Base-by-base conservation (phyloP, 345 rosid genomes). In the Carallia pectinifolia region DNA sequence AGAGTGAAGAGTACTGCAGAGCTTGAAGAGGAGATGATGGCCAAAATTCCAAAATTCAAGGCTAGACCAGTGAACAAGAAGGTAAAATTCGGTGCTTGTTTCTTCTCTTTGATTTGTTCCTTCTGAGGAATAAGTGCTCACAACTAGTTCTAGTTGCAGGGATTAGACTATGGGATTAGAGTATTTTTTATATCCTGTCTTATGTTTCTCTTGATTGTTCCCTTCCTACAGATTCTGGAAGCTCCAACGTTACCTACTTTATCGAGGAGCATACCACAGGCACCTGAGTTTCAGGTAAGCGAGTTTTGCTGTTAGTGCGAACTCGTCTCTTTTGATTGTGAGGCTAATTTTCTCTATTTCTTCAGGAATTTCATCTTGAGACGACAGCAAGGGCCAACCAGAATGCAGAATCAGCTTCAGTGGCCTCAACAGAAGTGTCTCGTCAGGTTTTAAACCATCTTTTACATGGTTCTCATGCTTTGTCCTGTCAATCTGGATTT, bases 1-100 rank as follows among this genome's bases (percentile, higher is more conserved):
- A 87, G 60, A 79, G 75, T 89, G 68, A 96, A 90, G 85, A 92
- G 99, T 74, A 80, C 89, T n/a, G 89, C 90, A 1, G 99, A 96
- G 79, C 84, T 96, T 67, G 99, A 95, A 80, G 99, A 92, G 83
- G 99, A 95, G 86, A 86, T 95, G 94, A 81, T 95, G 93, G 89
- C 97, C 54, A 90, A 92, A 79, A 85, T 92, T 77, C 98, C 98
- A 1, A 95, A 95, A 79, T 95, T 95, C 78, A 95, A 90, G 86
- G 99, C 99, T 74, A 86, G 96, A 73, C 96, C 94, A n/a, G 47
- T 95, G 54, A 95, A 95, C 87, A 95, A 89, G 84, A 95, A 90
- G 97, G 99, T 90, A 69, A 13, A 62, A 33, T 34, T 59, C 56
- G 63, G 4, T 48, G 29, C n/a, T 40, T 77, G n/a, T 23, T 36